phyloP scores from a whole-genome alignment of 306 rosid species.

The Inga oerstediana region DNA sequence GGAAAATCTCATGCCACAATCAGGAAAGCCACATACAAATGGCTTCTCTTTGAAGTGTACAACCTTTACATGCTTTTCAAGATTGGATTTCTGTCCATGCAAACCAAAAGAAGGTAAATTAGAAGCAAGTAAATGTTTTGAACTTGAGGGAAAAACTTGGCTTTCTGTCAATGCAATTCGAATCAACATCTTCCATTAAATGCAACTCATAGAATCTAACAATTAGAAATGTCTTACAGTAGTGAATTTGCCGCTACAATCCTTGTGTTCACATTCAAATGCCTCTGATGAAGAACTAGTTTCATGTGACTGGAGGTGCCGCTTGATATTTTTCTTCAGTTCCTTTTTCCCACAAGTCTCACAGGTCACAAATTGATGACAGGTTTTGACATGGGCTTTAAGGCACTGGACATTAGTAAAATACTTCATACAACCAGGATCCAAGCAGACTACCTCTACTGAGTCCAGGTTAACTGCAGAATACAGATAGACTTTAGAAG shows the following conservation, averaged over 20 bases:
- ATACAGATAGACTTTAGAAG: background rate
- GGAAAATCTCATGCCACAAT: constrained; percentile 65
- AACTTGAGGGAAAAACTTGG: background rate
- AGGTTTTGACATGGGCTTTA: constrained; percentile 46
- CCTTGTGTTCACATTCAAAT: constrained; percentile 46
- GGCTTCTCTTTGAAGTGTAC: constrained; percentile 54
- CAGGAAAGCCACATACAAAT: constrained; percentile 52
- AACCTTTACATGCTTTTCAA: constrained; percentile 52
- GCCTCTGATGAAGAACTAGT: constrained; percentile 12
- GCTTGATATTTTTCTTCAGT: constrained; percentile 57
- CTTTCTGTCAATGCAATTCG: background rate
- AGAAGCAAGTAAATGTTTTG: background rate
- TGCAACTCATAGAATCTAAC: background rate
- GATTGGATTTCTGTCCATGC: constrained; percentile 54
- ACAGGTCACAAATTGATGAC: constrained; percentile 52
- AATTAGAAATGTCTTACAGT: constrained; percentile 41
- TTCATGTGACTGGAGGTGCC: constrained; percentile 55
- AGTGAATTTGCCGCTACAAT: constrained; percentile 47
- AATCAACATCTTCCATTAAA: background rate
- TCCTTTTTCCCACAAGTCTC: constrained; percentile 52
- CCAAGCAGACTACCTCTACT: constrained; percentile 52
- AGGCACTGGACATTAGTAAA: constrained; percentile 56
- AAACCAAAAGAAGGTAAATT: background rate
- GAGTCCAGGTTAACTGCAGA: constrained; percentile 56
- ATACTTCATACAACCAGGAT: constrained; percentile 55